These are phyloP conservation scores for Magnaporthales sp. DNA, from an alignment of 2,329 filamentous ascomycete genomes.

Conservation along the genomic window DNA sequence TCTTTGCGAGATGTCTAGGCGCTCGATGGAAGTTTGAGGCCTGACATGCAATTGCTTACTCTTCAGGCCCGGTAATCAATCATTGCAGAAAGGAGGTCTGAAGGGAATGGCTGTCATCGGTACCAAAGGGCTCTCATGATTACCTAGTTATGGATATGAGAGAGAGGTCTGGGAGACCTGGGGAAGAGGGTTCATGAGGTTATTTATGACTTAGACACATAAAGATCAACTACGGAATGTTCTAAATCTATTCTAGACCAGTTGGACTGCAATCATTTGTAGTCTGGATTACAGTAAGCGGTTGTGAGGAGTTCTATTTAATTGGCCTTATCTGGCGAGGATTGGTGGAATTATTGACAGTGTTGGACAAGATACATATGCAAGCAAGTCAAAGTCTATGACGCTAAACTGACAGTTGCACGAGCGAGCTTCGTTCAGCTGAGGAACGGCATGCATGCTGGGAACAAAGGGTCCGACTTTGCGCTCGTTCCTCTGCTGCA, in stretches of 20 bases:
- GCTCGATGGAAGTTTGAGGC: neutral
- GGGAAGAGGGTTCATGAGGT: too few relatives aligned
- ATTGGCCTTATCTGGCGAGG: neutral
- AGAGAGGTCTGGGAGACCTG: too few relatives aligned
- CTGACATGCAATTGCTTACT: neutral
- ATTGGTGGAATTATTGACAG: neutral
- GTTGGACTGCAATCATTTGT: too few relatives aligned
- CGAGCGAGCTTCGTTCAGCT: neutral
- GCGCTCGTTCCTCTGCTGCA: neutral
- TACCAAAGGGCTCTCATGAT: too few relatives aligned
- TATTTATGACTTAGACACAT: too few relatives aligned
- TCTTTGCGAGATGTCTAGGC: neutral
- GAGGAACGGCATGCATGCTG: neutral
- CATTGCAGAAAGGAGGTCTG: too few relatives aligned
- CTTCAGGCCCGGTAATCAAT: too few relatives aligned
- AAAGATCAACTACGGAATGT: too few relatives aligned
- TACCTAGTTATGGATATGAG: too few relatives aligned
- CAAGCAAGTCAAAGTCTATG: neutral
- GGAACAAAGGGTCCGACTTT: neutral
- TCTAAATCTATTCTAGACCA: too few relatives aligned
- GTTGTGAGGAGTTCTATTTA: neutral
- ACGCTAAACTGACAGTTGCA: neutral
- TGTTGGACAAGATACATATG: neutral
- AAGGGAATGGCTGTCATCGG: too few relatives aligned
- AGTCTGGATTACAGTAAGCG: too few relatives aligned